Evolutionary conservation across 2,329 filamentous ascomycete genomes (phyloP), one percentile per base, ranked within the genome.

Genomic region (Exophiala oligosperma): DNA sequence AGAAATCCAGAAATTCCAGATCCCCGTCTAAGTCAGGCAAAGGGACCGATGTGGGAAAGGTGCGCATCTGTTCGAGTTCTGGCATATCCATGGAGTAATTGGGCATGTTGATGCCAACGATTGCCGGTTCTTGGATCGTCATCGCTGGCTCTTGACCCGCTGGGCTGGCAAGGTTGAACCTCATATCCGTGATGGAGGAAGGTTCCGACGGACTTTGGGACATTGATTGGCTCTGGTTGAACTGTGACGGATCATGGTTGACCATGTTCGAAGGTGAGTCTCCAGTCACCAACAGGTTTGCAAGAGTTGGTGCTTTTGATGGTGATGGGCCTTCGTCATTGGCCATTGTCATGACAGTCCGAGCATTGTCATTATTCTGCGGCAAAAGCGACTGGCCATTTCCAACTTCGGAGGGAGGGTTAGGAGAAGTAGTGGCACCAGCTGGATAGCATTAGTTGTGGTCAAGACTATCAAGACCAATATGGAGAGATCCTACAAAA

Each of bases 1-100:
- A 62, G 56, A 62, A 62, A 23, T 62, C 56, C 11, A 62, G 60
- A 28, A 62, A 59, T n/a, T 59, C 60, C 32, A 61, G 46, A 38
- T 59, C 61, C 8, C 54, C 59, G 32, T 61, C 56, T 11, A 60
- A 52, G 35, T 61, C 59, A n/a, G 59, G 59, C 35, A 61, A 44
- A 40, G 59, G 55, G 4, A 61, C 55, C 23, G 59, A 58, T 21
- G 50, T 61, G 5, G 59, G 59, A 35, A 61, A 61, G 11, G 59
- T 61, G 24, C 59, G 59, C 55, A 61, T 58, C 44, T 58, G 57
- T 29, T 61, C 55, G n/a, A 61, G 51, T 12, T 61, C 55, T 11
- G 54, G 56, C 6, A 61, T 53, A n/a, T 43, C 38, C 17, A 57
- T 38, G 29, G 28, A 51, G 40, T 58, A 58, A 28, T 61, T 52